Evolutionary conservation across 2,329 filamentous ascomycete genomes (phyloP), one percentile per base, ranked within the genome.

Genomic region (Pseudogymnoascus sp.): DNA sequence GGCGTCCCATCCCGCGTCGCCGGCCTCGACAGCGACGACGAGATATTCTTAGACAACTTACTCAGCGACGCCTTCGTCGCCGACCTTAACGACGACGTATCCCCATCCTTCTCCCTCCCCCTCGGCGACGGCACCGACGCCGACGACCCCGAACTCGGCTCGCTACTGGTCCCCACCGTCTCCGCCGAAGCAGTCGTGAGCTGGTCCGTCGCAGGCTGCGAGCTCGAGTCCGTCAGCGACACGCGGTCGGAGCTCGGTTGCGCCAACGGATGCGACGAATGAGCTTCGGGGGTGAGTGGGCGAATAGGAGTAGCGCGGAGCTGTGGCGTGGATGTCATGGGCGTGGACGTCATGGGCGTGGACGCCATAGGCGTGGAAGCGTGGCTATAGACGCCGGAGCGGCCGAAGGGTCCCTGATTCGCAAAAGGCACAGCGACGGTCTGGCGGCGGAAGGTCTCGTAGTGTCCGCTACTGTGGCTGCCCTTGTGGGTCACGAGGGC

Each of bases 401-500:
- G 82, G 64, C 89, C 88, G 74, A 96, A 93, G 0, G 86, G 86
- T 68, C 90, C 87, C 0, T 89, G 86, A 6, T 93, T 97, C 1
- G 91, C 89, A 72, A 87, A 97, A 0, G 92, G 92, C 2, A 88
- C 78, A 60, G 87, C 85, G 7, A 91, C 77, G 63, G 90, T 88
- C 74, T 97, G 94, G 38, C 94, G 84, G 35, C 94, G 84, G 74
- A 97, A 97, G 0, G 92, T 93, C 74, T 99, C 94, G 76, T 99
- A 99, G 72, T 99, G 94, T 0, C 94, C 94, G 69, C 92, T 96
- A 71, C 96, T 88, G 73, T 99, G 94, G 65, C 90, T 95, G 38
- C 94, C 94, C 71, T 96, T 96, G 73, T 99, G 94, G 21, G 91
- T 96, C 37, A 99, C 91, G 37, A 96, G 84, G 11, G 89, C 91